Evolutionary conservation across 768 basidiomycete genomes (phyloP).

Genomic region (Leccinum uliginosum): DNA sequence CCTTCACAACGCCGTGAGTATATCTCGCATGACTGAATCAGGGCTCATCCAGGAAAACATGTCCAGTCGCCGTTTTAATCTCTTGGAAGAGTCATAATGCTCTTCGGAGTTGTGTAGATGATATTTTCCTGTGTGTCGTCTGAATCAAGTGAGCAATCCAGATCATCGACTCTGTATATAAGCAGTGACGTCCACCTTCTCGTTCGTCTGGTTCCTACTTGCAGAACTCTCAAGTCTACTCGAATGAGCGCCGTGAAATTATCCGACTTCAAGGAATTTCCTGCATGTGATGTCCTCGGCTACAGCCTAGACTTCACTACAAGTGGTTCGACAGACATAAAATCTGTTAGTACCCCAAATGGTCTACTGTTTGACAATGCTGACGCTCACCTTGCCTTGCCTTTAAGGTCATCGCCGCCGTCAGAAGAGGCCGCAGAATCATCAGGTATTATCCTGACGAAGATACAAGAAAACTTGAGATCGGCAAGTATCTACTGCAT

Average conservation of each 20-base stretch:
- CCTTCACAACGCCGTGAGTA: background rate
- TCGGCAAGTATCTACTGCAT: background rate
- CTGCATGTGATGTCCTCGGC: constrained; percentile 1
- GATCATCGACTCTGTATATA: background rate
- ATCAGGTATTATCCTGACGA: background rate
- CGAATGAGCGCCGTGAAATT: background rate
- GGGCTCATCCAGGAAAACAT: background rate
- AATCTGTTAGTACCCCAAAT: background rate
- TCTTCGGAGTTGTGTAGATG: background rate
- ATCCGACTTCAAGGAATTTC: constrained; percentile 1
- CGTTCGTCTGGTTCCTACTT: background rate
- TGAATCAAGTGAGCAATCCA: background rate
- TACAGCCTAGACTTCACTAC: constrained; percentile 6
- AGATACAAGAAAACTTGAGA: background rate
- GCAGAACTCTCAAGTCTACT: background rate
- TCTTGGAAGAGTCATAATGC: background rate
- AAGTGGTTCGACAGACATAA: background rate
- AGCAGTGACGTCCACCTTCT: background rate
- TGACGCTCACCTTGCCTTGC: background rate
- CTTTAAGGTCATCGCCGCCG: background rate
- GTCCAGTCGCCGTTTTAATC: background rate
- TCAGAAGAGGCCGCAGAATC: background rate
- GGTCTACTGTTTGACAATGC: background rate
- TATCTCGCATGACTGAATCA: background rate
- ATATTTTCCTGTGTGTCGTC: background rate